Percentiles rank a stretch among this genome's conserved stretches.
Evolutionary conservation across 129 eudicot species (phyloP).

Genomic region (Daucus carota): DH1_v3.0 NC_030386.2:31123501-31124000

Average conservation of each 20-base stretch:
- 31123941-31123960: too few relatives aligned
- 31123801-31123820: background rate
- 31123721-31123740: background rate
- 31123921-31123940: background rate
- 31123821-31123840: background rate
- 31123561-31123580: background rate
- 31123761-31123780: background rate
- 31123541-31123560: background rate
- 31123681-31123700: conserved; percentile 33
- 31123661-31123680: conserved; percentile 26
- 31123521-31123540: too few relatives aligned
- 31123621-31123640: conserved; percentile 93
- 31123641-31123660: conserved; percentile 78
- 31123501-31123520: background rate
- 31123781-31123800: background rate
- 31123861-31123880: background rate
- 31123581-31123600: conserved; percentile 95
- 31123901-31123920: background rate
- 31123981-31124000: too few relatives aligned
- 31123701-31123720: conserved; percentile 28
- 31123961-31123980: background rate
- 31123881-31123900: background rate
- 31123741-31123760: background rate
- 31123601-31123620: conserved; percentile 73
- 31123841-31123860: background rate